phyloP scores from a whole-genome alignment of 495 filamentous ascomycete species.

The Achaetomiella virescens region DNA sequence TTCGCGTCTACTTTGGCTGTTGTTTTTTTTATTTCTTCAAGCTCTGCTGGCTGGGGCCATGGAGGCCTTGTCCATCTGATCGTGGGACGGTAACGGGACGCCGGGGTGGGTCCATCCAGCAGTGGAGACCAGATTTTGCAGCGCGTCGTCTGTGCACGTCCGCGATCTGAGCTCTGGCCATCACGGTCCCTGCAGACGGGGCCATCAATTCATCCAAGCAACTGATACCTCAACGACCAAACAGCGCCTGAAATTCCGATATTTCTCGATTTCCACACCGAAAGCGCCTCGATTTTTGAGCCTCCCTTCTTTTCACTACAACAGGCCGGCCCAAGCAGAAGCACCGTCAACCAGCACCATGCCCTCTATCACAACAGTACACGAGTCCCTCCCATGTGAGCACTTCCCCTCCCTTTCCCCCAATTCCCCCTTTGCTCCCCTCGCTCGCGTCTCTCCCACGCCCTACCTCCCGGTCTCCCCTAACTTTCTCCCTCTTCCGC shows the following conservation, averaged over 20 bases:
- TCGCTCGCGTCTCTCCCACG: too few species aligned
- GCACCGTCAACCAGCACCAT: conserved; percentile 34
- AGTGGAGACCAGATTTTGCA: conserved; percentile 12
- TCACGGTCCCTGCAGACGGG: not conserved
- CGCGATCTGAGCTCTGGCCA: not conserved
- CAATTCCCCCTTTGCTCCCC: not conserved
- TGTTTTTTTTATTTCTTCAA: too few species aligned
- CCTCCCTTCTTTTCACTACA: too few species aligned
- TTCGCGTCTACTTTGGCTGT: too few species aligned
- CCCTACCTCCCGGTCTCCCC: not conserved
- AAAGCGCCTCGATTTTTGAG: too few species aligned
- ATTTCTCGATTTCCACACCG: not conserved
- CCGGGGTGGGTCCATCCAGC: not conserved
- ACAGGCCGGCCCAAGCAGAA: not conserved
- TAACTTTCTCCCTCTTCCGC: conserved; percentile 21
- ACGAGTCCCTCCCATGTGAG: conserved; percentile 83
- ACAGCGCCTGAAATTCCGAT: not conserved
- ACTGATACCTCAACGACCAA: not conserved
- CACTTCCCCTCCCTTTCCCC: not conserved
- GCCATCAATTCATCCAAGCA: too few species aligned
- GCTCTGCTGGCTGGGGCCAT: too few species aligned
- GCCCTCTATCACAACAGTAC: conserved; percentile 63
- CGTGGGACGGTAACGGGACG: not conserved
- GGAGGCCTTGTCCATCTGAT: too few species aligned
- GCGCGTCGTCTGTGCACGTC: not conserved